Percentiles rank a stretch among this genome's conserved stretches.
These are phyloP conservation scores for Potentilla sterilis DNA, from an alignment of 306 rosid genomes.

Conservation along the genomic window DNA sequence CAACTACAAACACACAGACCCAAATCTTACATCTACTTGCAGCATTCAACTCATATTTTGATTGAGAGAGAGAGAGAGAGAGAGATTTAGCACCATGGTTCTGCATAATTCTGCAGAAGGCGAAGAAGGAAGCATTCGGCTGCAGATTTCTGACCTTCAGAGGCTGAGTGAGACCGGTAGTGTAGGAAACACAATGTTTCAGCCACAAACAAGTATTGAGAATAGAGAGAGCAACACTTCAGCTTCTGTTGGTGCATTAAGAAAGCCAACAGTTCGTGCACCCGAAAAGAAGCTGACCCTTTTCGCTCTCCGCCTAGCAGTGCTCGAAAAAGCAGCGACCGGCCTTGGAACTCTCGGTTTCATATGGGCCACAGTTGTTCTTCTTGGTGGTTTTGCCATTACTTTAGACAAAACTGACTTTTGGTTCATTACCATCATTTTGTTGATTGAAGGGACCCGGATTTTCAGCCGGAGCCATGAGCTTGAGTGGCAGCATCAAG, in stretches of 20 bases:
- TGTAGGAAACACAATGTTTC: slow-evolving; percentile 47
- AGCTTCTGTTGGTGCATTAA: slow-evolving; percentile 11
- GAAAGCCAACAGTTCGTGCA: slow-evolving; percentile 39
- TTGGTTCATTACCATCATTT: slow-evolving; percentile 83
- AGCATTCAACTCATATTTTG: neutral
- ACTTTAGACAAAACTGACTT: slow-evolving; percentile 69
- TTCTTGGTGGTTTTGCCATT: slow-evolving; percentile 86
- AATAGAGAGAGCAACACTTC: slow-evolving; percentile 45
- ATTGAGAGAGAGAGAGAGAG: neutral
- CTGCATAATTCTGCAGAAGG: slow-evolving; percentile 32
- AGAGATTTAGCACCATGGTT: slow-evolving; percentile 36
- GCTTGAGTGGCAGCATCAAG: slow-evolving; percentile 97
- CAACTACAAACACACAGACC: neutral
- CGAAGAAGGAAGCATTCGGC: slow-evolving; percentile 40
- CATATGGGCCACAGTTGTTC: slow-evolving; percentile 94
- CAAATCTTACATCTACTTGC: neutral
- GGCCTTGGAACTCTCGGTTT: slow-evolving; percentile 90
- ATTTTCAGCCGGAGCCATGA: slow-evolving; percentile 95
- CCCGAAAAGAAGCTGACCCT: slow-evolving; percentile 88
- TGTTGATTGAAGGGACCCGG: slow-evolving; percentile 78
- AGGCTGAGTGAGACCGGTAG: slow-evolving; percentile 45
- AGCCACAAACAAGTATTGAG: slow-evolving; percentile 43
- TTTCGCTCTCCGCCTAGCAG: slow-evolving; percentile 80
- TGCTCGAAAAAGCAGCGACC: slow-evolving; percentile 84
- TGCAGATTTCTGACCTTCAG: slow-evolving; percentile 45